Percentiles rank a stretch among this genome's conserved stretches.
phyloP scores from a whole-genome alignment of 164 flowering plant species.

The Taxillus chinensis region DNA sequence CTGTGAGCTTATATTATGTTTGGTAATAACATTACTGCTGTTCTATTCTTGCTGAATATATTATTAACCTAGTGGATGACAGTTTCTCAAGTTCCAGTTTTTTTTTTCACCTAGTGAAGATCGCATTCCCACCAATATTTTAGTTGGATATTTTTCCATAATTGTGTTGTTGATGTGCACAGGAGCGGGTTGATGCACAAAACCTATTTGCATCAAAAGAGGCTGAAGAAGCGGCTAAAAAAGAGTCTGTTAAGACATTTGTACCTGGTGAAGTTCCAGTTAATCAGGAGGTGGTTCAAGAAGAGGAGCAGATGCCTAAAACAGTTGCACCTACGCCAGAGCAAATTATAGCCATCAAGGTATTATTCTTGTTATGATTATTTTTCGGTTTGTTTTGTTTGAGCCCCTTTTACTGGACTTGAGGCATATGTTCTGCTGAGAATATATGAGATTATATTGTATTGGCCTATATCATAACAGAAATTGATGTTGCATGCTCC shows the following conservation, averaged over 20 bases:
- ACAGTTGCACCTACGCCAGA: conserved; percentile 83
- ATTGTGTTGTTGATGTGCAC: background rate
- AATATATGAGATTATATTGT: too few relatives aligned
- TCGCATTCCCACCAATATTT: too few relatives aligned
- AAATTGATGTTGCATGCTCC: too few relatives aligned
- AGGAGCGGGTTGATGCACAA: conserved; percentile 84
- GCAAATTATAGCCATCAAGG: conserved; percentile 96
- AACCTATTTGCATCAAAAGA: conserved; percentile 64
- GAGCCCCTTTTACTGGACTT: too few relatives aligned
- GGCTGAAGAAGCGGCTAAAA: conserved; percentile 73
- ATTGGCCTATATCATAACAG: too few relatives aligned
- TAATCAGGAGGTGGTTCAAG: conserved; percentile 30
- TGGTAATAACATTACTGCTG: too few relatives aligned
- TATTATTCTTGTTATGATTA: conserved; percentile 14
- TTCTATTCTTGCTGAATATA: too few relatives aligned
- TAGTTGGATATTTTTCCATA: too few relatives aligned
- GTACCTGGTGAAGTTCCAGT: conserved; percentile 47
- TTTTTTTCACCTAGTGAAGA: too few relatives aligned
- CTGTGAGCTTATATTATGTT: background rate
- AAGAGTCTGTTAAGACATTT: conserved; percentile 41
- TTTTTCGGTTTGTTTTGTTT: background rate
- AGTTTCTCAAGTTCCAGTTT: too few relatives aligned
- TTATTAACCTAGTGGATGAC: too few relatives aligned
- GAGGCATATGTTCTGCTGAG: too few relatives aligned
- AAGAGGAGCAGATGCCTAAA: conserved; percentile 50